Base-by-base conservation (phyloP, 768 basidiomycete species). In the Mycena latifolia region DNA sequence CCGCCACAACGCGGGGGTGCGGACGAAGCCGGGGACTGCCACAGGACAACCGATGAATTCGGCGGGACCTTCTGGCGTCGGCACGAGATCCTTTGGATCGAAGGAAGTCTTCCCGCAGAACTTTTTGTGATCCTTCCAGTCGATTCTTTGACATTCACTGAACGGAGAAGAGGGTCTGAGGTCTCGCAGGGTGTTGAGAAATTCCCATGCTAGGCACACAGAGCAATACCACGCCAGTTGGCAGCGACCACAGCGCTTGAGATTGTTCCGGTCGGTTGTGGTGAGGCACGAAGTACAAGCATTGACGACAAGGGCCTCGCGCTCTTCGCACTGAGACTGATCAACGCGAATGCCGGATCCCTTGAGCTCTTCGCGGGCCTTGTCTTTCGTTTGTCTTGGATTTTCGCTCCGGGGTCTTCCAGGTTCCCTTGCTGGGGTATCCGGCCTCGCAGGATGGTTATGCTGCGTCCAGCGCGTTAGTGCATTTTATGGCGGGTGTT, bases 1-100 rank as follows among this genome's bases (percentile, higher is more conserved):
- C 0, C 57, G 46, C 57, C 57, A 59, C 31, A 59, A n/a, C 14
- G 46, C 57, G 1, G 33, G 46, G 5, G 24, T 59, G 33, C 57
- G 47, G 9, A 50, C 11, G 47, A 25, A 59, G 5, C 57, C 57
- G 0, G 46, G 29, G 17, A 37, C 20, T 9, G 41, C 5, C 25
- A 5, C 55, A 17, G 55, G 55, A 20, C 55, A 56, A 22, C 55
- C 55, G n/a, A 58, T 48, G 35, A 58, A 58, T 5, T 33, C 33
- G 11, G 15, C 29, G 6, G 46, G 46, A 12, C 4, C 33, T 4
- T 37, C 12, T 1, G 29, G 46, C 3, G 56, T 35, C 1, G 56
- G 56, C 12, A 18, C 9, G 11, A 58, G 29, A 12, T n/a, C 7
- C 27, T 18, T 11, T 9, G 55, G 55, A 33, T 56, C 55, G 28